Evolutionary conservation across 1,284 basidiomycete species (phyloP), one percentile per base, ranked within the genome.

Genomic region (Austropuccinia psidii): DNA sequence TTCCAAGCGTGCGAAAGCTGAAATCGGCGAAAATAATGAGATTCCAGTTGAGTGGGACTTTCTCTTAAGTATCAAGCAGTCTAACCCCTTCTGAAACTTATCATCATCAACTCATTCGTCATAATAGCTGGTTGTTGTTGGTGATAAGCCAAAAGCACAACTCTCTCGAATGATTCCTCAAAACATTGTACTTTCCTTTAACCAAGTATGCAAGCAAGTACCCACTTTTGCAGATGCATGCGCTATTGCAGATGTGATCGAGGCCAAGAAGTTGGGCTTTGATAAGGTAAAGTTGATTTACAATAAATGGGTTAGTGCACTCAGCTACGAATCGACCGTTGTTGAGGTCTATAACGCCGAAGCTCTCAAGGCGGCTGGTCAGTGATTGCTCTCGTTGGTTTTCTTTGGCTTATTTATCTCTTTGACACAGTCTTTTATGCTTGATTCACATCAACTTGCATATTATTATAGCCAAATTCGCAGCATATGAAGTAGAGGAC

Each of bases 81-180:
- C 35, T 68, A 61, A 70, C 41, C 76, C 49, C 19, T 52, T 52
- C 2, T 37, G 11, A 27, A 11, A n/a, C 50, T 6, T 15, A n/a
- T 35, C 35, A 33, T 88, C 11, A 85, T 87, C 61, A 80, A 96
- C 81, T 88, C n/a, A n/a, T n/a, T n/a, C n/a, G n/a, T n/a, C n/a
- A n/a, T 54, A 11, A 35, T 24, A 76, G 67, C 70, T 81, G 62
- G 75, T 81, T 9, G 78, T 97, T 79, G 86, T 98, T 76, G 96
- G 95, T 77, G 95, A 99, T 87, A 98, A 98, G 87, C 90, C 91
- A 81, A 98, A 98, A 85, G 87, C 87, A 54, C 95, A 99, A 84
- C 87, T 99, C 75, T 83, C 85, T 27, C 88, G 94, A 79, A 37
- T 73, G 50, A 79, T 90, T 49, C 82, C 85, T 75, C 79, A 87